A percentile compares a stretch with the other conserved stretches of the same genome.
These are phyloP conservation scores for Wallacemonas sp. DNA, from an alignment of 208 protist species.

Conservation along the genomic window DNA sequence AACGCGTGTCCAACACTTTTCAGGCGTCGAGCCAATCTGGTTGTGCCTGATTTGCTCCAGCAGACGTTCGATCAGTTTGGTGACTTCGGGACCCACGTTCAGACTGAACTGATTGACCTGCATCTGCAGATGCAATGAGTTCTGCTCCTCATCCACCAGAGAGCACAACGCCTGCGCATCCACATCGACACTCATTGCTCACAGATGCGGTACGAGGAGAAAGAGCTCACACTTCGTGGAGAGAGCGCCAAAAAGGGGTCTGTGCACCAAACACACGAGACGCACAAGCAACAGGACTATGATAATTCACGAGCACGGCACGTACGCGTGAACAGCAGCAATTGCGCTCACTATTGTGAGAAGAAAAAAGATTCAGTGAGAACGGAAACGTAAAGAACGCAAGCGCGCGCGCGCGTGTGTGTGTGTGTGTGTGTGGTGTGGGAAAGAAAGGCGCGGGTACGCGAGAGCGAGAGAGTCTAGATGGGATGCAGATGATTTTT, in stretches of 20 bases:
- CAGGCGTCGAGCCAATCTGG: neutral
- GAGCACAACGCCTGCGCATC: constrained; percentile 15
- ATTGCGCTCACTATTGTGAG: too few species aligned
- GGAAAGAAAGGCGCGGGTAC: neutral
- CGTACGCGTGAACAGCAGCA: too few species aligned
- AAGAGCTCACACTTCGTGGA: neutral
- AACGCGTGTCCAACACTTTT: constrained; percentile 43
- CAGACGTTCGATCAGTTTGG: constrained; percentile 7
- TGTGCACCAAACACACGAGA: too few species aligned
- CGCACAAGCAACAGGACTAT: too few species aligned
- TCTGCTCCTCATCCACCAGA: constrained; percentile 6
- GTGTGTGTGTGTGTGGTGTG: neutral
- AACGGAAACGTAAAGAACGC: too few species aligned
- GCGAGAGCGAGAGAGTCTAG: too few species aligned
- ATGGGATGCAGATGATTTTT: too few species aligned
- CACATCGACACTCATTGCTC: constrained; percentile 9
- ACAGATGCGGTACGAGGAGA: neutral
- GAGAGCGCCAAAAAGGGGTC: neutral
- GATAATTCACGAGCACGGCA: too few species aligned
- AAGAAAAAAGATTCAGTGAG: too few species aligned
- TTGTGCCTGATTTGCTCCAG: neutral
- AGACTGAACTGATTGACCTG: constrained; percentile 9
- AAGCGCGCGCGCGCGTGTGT: too few species aligned
- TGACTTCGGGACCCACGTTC: constrained; percentile 2
- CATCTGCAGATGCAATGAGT: constrained; percentile 10